Base-by-base conservation (phyloP, 108 stramenopile species). In the Pseudonitzschia pungens region DNA sequence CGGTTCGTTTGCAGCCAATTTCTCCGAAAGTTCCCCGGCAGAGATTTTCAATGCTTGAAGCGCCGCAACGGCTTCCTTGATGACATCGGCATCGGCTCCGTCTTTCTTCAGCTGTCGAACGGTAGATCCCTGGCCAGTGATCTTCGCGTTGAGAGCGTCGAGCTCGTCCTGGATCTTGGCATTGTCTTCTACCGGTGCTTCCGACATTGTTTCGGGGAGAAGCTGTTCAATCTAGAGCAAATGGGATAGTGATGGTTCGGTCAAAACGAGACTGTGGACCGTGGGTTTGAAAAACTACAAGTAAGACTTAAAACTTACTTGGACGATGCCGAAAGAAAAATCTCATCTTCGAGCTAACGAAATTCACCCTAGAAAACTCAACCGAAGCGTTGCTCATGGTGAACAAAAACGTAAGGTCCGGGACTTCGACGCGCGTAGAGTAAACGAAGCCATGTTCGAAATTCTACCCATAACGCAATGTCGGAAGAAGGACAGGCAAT, bases 21-120 rank as follows among this genome's bases (percentile, higher is more conserved):
- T 84, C 55, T 83, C 87, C 36, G 77, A 65, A 27, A 91, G 71
- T 53, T 81, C 77, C 24, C 80, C 86, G 43, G 87, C 81, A 22
- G 75, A 65, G 68, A 92, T 79, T 79, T 92, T 92, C 77, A 95
- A 83, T 12, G 82, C 77, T 68, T 95, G 88, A 57, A 95, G 84
- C 4, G 66, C 77, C 32, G 87, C 78, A 56, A 92, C 92, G 52
- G 93, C 94, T 29, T 84, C 84, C 26, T 80, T 91, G 71, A 92
- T 89, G 48, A 81, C 87, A 51, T 93, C 89, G 16, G 83, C 91
- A 40, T 83, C 77, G 67, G 89, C 84, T 22, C 90, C 88, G 57
- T 90, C 90, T 76, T 96, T 96, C 81, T 96, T 96, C 32, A 96
- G 73, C 62, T 87, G 85, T 20, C 92, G 87, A 42, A 96, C 93